Conservation (phyloP, 352 stramenopile species). For the Hyaloperonospora arabidopsidis region DNA sequence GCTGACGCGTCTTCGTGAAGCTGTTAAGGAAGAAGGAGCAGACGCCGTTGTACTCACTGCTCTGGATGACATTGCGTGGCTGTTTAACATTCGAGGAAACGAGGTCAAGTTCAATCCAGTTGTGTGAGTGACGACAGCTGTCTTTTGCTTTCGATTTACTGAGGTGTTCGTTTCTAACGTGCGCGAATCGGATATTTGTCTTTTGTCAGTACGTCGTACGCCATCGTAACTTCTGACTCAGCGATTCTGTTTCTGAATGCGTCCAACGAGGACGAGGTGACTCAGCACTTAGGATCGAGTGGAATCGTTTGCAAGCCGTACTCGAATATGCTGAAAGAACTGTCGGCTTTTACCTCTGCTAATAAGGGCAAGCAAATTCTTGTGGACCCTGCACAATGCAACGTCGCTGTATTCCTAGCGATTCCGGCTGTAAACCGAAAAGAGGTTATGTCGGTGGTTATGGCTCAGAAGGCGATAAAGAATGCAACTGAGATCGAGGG, state of each 20-base stretch:
- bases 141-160: background rate
- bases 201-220: slow-evolving; percentile 82
- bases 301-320: slow-evolving; percentile 63
- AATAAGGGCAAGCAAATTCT: slow-evolving; percentile 59
- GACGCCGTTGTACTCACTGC: slow-evolving; percentile 92
- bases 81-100: slow-evolving; percentile 96
- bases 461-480: slow-evolving; percentile 89
- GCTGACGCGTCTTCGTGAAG: slow-evolving; percentile 67
- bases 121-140: slow-evolving; percentile 65
- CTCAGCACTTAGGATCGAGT: slow-evolving; percentile 37
- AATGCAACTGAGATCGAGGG: slow-evolving; percentile 92
- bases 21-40: slow-evolving; percentile 84
- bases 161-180: slow-evolving; percentile 1
- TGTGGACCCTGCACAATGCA: slow-evolving; percentile 76
- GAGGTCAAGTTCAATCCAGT: slow-evolving; percentile 98
- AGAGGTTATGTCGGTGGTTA: slow-evolving; percentile 69
- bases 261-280: slow-evolving; percentile 55
- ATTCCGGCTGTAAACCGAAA: slow-evolving; percentile 66
- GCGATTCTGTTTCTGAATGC: slow-evolving; percentile 90
- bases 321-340: slow-evolving; percentile 35
- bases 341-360: slow-evolving; percentile 39
- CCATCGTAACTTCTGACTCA: slow-evolving; percentile 84
- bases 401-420: slow-evolving; percentile 74
- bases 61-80: slow-evolving; percentile 95
- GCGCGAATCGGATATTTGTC: background rate